Base-by-base conservation (phyloP, 805 yeast species). In the Pichia scutulata region DNA sequence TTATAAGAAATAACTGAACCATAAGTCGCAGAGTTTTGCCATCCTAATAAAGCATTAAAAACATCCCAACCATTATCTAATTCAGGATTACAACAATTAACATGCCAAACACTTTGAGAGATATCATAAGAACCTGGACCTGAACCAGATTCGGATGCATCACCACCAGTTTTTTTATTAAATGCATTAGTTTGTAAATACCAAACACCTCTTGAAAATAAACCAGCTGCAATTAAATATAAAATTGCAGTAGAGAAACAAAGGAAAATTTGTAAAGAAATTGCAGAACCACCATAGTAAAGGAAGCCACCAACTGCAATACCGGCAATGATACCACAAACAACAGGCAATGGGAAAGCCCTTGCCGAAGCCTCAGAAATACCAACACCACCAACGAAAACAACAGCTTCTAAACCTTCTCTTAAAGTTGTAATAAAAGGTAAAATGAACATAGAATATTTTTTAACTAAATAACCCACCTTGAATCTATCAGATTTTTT, bases 401-500 rank as follows among this genome's bases (percentile, higher is more conserved):
- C 95, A 52, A 90, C 90, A 41, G 96, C 96, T 76, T 90, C 97
- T 58, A 90, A 76, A 70, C 99, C 99, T 77, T 92, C 99, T 80
- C 99, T 84, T 56, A 92, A 76, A 56, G 88, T 84, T 28, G 99
- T 92, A 64, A 92, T 75, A 60, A 87, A 86, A 13, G 99, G 97
- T 58, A 92, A 76, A 53, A 92, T 67, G 62, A 89, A 89, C 93
- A 92, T 81, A 52, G 90, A 80, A 67, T 92, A 90, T 68, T 86
- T 88, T 65, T 80, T 81, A 4, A 82, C 58, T 59, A 78, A 68
- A 62, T 75, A 76, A 26, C 82, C 76, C 42, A 84, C 39, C 55
- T 70, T 76, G 62, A 78, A 80, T 56, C 78, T 71, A 55, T 77
- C 83, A 54, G 69, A 67, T 54, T 67, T 76, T 14, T 65, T 66